phyloP scores from a whole-genome alignment of 768 basidiomycete species.

The Suillus variegatus region DNA sequence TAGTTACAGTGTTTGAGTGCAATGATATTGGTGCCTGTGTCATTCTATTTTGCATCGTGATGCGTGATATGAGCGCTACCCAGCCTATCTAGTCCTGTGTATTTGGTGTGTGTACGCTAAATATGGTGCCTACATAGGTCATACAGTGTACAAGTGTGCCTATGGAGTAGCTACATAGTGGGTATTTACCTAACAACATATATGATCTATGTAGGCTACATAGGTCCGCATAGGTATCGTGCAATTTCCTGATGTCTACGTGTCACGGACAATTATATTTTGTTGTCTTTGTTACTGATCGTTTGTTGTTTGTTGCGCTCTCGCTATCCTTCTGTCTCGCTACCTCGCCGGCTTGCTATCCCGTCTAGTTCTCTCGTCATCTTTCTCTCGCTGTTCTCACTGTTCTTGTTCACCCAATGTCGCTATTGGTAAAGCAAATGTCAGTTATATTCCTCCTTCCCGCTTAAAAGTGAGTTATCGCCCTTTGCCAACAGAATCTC shows the following conservation, averaged over 20 bases:
- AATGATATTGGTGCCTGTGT: too few relatives aligned
- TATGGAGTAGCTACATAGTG: too few relatives aligned
- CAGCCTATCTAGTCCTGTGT: too few relatives aligned
- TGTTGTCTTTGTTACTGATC: neutral
- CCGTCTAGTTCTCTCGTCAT: neutral
- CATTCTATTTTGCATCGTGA: too few relatives aligned
- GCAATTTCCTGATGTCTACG: neutral
- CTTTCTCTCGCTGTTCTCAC: neutral
- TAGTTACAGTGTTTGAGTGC: too few relatives aligned
- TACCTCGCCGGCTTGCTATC: neutral
- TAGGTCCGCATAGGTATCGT: too few relatives aligned
- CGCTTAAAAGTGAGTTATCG: neutral
- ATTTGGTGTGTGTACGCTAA: too few relatives aligned
- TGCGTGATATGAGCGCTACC: too few relatives aligned
- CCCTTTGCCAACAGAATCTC: neutral
- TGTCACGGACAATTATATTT: neutral
- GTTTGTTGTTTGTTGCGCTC: neutral
- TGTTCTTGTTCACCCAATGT: neutral
- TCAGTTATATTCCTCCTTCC: neutral
- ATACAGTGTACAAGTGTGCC: too few relatives aligned
- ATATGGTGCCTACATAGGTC: too few relatives aligned
- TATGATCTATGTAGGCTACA: too few relatives aligned
- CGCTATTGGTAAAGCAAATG: neutral
- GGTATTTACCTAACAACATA: too few relatives aligned
- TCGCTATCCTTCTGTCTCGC: neutral